Evolutionary conservation across 2,329 filamentous ascomycete species (phyloP).

Genomic region (Epichloe typhina): DNA sequence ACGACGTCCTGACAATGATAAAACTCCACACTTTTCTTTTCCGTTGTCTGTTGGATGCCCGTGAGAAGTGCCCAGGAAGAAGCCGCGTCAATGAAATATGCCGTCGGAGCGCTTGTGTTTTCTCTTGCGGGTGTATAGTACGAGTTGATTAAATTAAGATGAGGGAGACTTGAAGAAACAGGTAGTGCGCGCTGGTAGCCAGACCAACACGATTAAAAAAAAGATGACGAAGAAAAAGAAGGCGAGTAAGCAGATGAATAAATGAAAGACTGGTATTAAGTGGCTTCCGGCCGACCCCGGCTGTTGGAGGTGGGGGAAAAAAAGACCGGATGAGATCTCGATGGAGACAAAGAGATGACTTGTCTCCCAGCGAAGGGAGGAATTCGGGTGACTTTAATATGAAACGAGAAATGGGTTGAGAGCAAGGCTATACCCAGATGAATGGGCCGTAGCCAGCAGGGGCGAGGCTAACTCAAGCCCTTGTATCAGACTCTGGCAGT

Average conservation of each 20-base stretch:
- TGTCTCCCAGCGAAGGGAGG: background rate
- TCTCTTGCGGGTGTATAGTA: background rate
- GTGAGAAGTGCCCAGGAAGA: background rate
- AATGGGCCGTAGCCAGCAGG: constrained; percentile 8
- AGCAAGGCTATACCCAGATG: constrained; percentile 6
- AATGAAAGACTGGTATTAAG: constrained; percentile 29
- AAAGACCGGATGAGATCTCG: constrained; percentile 3
- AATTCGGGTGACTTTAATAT: constrained; percentile 9
- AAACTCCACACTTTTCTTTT: background rate
- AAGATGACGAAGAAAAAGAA: constrained; percentile 17
- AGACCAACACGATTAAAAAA: constrained; percentile 30
- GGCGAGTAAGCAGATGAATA: constrained; percentile 19
- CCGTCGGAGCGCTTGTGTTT: background rate
- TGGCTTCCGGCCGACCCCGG: constrained; percentile 6
- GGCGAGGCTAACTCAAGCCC: constrained; percentile 4
- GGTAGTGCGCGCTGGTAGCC: constrained; percentile 32
- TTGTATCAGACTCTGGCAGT: constrained; percentile 8
- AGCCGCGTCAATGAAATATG: background rate
- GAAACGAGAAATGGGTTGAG: constrained; percentile 1
- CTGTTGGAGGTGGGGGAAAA: constrained; percentile 5
- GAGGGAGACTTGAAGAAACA: background rate
- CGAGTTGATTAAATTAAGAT: background rate
- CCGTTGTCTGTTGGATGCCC: background rate
- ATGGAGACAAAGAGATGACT: constrained; percentile 10
- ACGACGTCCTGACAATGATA: background rate